These are phyloP conservation scores for Abelmoschus esculentus DNA, from an alignment of 345 rosid genomes.

Conservation along the genomic window DNA sequence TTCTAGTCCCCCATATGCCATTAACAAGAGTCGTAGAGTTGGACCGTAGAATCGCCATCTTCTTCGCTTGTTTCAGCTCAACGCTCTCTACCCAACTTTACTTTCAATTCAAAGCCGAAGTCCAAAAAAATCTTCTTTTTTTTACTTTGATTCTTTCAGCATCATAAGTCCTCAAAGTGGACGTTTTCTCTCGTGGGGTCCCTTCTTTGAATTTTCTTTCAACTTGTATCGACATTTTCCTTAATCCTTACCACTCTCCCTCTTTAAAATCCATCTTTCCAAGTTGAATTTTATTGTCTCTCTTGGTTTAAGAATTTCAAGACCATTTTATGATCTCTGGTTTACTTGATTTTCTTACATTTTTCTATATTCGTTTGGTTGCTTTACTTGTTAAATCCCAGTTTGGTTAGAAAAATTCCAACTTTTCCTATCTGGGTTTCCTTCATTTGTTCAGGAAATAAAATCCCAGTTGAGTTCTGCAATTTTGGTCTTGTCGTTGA, in stretches of 20 bases:
- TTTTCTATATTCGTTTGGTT: not conserved
- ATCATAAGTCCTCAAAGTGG: conserved; percentile 8
- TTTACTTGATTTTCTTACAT: not conserved
- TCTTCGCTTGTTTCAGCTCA: conserved; percentile 9
- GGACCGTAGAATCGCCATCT: conserved; percentile 24
- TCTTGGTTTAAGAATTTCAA: not conserved
- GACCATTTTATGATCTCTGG: not conserved
- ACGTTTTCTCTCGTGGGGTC: conserved; percentile 10
- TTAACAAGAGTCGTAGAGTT: not conserved
- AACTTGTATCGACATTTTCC: conserved; percentile 6
- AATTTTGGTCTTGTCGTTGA: not conserved
- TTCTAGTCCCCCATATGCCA: too few species aligned
- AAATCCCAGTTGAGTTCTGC: conserved; percentile 12
- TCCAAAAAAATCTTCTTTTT: not conserved
- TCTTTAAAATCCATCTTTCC: not conserved
- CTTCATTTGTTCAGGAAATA: not conserved
- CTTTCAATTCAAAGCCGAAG: not conserved
- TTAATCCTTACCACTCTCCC: not conserved
- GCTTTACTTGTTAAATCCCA: not conserved
- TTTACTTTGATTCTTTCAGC: not conserved
- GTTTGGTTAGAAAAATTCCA: not conserved
- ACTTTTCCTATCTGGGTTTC: not conserved
- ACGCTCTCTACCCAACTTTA: not conserved
- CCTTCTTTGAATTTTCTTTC: conserved; percentile 8
- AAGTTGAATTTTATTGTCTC: not conserved